phyloP scores from a whole-genome alignment of 352 stramenopile species.

The Pythium scleroteichum region DNA sequence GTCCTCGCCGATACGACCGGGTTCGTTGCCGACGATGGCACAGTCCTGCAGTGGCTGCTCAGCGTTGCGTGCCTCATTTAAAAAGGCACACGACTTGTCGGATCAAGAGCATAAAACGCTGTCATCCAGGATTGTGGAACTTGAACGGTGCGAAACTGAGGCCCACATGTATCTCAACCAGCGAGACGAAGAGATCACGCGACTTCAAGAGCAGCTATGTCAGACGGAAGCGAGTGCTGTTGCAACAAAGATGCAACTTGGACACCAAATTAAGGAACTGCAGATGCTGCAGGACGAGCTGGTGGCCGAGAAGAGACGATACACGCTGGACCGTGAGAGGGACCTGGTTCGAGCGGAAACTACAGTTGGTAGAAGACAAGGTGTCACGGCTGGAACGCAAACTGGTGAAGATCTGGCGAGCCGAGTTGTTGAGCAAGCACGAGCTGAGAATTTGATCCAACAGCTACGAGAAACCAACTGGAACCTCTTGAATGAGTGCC shows the following conservation, averaged over 20 bases:
- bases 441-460: too few species aligned
- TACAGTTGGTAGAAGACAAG: too few species aligned
- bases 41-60: constrained; percentile 7
- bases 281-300: background rate
- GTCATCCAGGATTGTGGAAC: constrained; percentile 1
- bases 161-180: constrained; percentile 1
- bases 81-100: constrained; percentile 11
- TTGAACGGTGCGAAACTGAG: constrained; percentile 4
- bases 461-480: too few species aligned
- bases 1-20: background rate
- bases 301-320: too few species aligned
- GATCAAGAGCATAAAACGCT: constrained; percentile 13
- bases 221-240: background rate
- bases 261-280: background rate
- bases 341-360: too few species aligned
- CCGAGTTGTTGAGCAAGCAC: too few species aligned
- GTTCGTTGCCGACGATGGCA: background rate
- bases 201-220: background rate
- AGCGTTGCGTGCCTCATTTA: constrained; percentile 13
- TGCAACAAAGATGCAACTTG: background rate
- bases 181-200: constrained; percentile 8
- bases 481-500: too few species aligned
- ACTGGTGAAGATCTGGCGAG: too few species aligned
- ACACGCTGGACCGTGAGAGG: too few species aligned
- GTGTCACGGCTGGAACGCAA: too few species aligned